Percentiles rank a stretch among this genome's conserved stretches.
Conservation (phyloP, 148 eudicot genomes). For the Fagopyrum esculentum region DNA sequence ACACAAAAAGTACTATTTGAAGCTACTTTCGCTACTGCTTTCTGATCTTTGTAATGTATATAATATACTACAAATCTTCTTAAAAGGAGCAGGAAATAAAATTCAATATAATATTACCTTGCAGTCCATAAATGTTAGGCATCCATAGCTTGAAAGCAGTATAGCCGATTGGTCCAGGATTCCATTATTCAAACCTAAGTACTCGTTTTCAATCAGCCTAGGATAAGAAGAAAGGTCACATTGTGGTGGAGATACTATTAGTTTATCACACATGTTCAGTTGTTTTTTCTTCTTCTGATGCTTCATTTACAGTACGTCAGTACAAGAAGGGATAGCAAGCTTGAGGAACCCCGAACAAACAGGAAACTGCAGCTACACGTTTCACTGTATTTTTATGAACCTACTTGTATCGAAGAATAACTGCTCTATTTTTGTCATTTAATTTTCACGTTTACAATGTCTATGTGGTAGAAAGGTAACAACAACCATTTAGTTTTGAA, state of each 20-base stretch:
- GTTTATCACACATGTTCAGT: too few species aligned
- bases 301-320: too few species aligned
- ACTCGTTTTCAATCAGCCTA: slow-evolving; percentile 93
- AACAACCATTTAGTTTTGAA: background rate
- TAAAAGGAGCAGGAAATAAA: background rate
- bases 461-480: background rate
- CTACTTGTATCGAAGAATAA: too few species aligned
- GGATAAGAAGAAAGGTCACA: slow-evolving; percentile 13
- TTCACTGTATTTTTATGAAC: too few species aligned
- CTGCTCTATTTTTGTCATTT: too few species aligned
- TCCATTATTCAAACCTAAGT: slow-evolving; percentile 87
- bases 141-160: slow-evolving; percentile 78
- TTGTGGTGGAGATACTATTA: too few species aligned
- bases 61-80: background rate
- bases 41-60: background rate
- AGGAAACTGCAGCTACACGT: too few species aligned
- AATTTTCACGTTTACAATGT: background rate
- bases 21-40: background rate
- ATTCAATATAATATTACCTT: slow-evolving; percentile 44
- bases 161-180: slow-evolving; percentile 97
- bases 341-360: too few species aligned
- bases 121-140: slow-evolving; percentile 93
- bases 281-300: too few species aligned
- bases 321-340: too few species aligned
- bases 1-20: slow-evolving; percentile 17